Base-by-base conservation (phyloP, 2,329 filamentous ascomycete genomes). In the Xylariaceae sp. region DNA sequence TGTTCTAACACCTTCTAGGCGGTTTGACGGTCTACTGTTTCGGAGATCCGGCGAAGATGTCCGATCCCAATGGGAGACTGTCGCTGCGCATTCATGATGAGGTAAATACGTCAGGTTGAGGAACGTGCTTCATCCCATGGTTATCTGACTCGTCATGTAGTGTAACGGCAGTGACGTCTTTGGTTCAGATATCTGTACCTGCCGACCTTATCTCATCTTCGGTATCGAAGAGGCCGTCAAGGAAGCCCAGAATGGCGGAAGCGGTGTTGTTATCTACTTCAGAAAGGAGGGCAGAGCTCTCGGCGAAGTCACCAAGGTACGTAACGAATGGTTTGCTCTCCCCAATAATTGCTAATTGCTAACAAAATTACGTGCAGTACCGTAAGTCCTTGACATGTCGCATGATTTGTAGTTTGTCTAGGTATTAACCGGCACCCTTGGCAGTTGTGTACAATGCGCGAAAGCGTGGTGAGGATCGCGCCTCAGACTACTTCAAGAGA, bases 91-190 rank as follows among this genome's bases (percentile, higher is more conserved):
- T 97, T 51, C 94, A 85, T 64, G 83, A 86, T 65, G 83, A 86
- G 77, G 82, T 82, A 71, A 65, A 73, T 61, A 63, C 47, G 61
- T 56, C 58, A 63, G 47, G 39, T 23, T 17, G 56, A 53, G 60
- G 30, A 2, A 2, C 34, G 37, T 56, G 13, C 18, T 51, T 45
- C 23, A 39, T 10, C 18, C 13, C 35, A 15, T 53, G 35, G 51
- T 54, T 39, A 37, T 57, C 64, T 65, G 48, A 68, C 64, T 61
- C 51, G 63, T 51, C 15, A 56, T 59, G 15, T 60, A 83, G 79
- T 97, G 94, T 76, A 97, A 97, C 71, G 94, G 94, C 59, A 95
- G 90, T 73, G 94, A 99, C 75, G 94, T 97, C 49, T 99, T 97
- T 73, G 92, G 93, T 61, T 96, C 92, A 17, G 94, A 99, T 73